phyloP scores from a whole-genome alignment of 2,329 filamentous ascomycete species.

The Aspergillus pseudoviridinutans region DNA sequence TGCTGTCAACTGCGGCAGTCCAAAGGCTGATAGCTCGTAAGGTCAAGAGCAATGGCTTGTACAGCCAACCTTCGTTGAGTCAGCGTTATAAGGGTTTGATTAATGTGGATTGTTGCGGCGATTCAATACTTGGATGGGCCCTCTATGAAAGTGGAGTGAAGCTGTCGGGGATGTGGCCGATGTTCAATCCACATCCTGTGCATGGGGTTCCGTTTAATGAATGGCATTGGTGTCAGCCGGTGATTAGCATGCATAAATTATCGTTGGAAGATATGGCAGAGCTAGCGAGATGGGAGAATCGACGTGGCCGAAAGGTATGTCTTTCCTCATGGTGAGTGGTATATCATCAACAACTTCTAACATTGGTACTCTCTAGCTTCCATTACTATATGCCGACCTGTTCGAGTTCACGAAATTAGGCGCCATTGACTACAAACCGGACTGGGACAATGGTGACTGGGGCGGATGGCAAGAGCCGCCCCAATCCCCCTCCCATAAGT shows the following conservation, averaged over 20 bases:
- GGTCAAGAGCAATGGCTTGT: slow-evolving; percentile 29
- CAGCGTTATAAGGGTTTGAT: slow-evolving; percentile 42
- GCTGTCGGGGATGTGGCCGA: slow-evolving; percentile 48
- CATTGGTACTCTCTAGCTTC: not conserved
- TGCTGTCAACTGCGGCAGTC: slow-evolving; percentile 45
- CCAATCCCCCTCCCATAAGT: slow-evolving; percentile 24
- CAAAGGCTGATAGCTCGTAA: slow-evolving; percentile 34
- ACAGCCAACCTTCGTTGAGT: slow-evolving; percentile 36
- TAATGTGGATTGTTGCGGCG: slow-evolving; percentile 50
- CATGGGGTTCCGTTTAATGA: slow-evolving; percentile 48
- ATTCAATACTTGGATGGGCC: slow-evolving; percentile 49
- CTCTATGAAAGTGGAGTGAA: slow-evolving; percentile 44
- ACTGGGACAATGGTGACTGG: slow-evolving; percentile 38
- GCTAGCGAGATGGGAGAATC: not conserved
- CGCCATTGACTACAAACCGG: slow-evolving; percentile 13
- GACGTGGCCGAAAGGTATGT: not conserved
- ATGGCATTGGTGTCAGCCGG: not conserved
- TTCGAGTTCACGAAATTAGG: slow-evolving; percentile 26
- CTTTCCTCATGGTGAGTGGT: not conserved
- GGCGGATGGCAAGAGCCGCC: slow-evolving; percentile 25
- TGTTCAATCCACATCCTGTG: slow-evolving; percentile 48
- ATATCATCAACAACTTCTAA: not conserved
- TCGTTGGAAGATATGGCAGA: not conserved
- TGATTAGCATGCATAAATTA: not conserved
- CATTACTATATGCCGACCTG: slow-evolving; percentile 24